These are phyloP conservation scores for Leccinum obscurum DNA, from an alignment of 768 basidiomycete species.

Conservation along the genomic window DNA sequence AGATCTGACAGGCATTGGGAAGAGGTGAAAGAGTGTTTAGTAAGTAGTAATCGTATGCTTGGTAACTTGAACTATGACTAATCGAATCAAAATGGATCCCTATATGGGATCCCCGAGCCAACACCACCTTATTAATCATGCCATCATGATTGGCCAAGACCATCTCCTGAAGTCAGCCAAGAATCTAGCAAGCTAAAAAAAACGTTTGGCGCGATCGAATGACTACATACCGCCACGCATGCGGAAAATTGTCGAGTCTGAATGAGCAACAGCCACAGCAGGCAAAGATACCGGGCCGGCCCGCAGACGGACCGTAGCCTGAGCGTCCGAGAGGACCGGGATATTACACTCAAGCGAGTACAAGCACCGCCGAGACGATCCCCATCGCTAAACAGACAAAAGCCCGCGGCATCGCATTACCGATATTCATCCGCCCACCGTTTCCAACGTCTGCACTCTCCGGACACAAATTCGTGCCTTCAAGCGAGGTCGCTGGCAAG, in stretches of 20 bases:
- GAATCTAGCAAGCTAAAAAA: no score
- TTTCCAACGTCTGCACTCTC: constrained; percentile 10
- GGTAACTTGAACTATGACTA: not conserved
- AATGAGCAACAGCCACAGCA: not conserved
- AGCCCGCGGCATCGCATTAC: constrained; percentile 9
- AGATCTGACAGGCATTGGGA: constrained; percentile 24
- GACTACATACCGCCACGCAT: no score
- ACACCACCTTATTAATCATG: not conserved
- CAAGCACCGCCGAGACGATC: constrained; percentile 6
- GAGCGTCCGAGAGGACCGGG: not conserved
- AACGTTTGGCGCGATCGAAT: no score
- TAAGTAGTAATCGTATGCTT: constrained; percentile 12
- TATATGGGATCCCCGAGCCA: not conserved
- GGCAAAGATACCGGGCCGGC: not conserved
- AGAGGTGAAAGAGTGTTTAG: not conserved
- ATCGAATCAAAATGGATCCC: not conserved
- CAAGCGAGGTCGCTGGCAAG: constrained; percentile 33
- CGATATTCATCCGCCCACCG: not conserved
- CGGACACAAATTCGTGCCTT: constrained; percentile 21
- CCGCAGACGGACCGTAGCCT: not conserved
- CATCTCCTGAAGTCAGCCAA: not conserved
- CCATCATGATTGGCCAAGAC: not conserved
- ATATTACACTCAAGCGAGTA: constrained; percentile 11
- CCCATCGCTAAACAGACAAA: not conserved
- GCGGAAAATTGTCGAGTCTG: not conserved